These are phyloP conservation scores for Ustilago cynodontis DNA, from an alignment of 1,284 basidiomycete genomes.

Conservation along the genomic window DNA sequence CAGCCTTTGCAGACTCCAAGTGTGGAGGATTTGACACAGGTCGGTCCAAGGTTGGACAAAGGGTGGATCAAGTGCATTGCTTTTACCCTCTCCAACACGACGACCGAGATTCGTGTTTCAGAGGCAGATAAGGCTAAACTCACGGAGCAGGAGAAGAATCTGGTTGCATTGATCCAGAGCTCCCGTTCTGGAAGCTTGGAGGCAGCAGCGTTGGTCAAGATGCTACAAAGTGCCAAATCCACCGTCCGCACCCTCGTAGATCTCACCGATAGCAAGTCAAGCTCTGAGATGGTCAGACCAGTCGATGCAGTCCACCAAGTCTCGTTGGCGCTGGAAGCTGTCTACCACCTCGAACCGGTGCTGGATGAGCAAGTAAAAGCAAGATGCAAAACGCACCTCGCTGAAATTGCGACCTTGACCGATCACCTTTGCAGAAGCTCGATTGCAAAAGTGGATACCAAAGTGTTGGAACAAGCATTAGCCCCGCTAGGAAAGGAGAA, in stretches of 20 bases:
- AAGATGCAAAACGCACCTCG: constrained; percentile 29
- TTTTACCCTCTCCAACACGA: constrained; percentile 2
- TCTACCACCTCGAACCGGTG: constrained; percentile 11
- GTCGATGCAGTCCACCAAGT: constrained; percentile 33
- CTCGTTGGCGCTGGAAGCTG: constrained; percentile 21
- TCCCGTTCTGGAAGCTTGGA: constrained; percentile 4
- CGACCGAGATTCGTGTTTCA: background rate
- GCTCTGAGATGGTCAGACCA: constrained; percentile 11
- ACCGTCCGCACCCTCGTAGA: constrained; percentile 15
- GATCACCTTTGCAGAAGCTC: constrained; percentile 18
- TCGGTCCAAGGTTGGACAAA: constrained; percentile 23
- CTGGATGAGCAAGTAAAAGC: constrained; percentile 13
- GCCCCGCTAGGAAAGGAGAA: constrained; percentile 18
- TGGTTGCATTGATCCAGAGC: constrained; percentile 11
- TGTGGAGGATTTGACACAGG: constrained; percentile 32
- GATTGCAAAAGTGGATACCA: background rate
- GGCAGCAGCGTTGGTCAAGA: background rate
- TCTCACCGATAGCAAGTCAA: background rate
- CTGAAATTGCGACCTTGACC: constrained; percentile 39
- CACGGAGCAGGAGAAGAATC: constrained; percentile 14
- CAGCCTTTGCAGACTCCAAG: constrained; percentile 34
- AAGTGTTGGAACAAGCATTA: constrained; percentile 24
- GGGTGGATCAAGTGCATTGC: constrained; percentile 33
- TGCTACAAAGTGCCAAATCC: constrained; percentile 28
- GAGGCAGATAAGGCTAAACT: constrained; percentile 19